Evolutionary conservation across 495 filamentous ascomycete genomes (phyloP).

Genomic region (Hypoxylon rickii): DNA sequence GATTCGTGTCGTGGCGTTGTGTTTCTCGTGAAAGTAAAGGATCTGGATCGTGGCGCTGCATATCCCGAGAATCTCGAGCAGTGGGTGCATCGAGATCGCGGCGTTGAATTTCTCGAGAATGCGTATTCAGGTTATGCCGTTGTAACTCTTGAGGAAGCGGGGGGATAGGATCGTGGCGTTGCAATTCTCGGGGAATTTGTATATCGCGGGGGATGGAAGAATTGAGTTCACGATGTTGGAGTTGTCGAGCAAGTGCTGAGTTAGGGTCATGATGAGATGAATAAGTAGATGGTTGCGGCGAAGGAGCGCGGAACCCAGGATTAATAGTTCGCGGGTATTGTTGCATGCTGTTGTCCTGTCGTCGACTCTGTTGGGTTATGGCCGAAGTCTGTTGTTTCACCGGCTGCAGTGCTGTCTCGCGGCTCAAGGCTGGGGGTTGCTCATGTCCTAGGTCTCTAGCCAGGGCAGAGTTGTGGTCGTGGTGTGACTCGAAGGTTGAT

Average conservation of each 20-base stretch:
- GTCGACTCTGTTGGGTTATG: constrained; percentile 14
- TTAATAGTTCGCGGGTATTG: constrained; percentile 93
- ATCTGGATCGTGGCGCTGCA: constrained; percentile 57
- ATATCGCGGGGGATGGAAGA: constrained; percentile 15
- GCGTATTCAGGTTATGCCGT: background rate
- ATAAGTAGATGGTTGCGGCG: constrained; percentile 76
- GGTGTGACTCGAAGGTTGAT: constrained; percentile 85
- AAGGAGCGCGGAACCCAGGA: constrained; percentile 72
- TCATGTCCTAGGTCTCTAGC: constrained; percentile 65
- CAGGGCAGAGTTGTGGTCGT: constrained; percentile 75
- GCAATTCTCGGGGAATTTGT: background rate
- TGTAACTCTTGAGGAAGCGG: background rate
- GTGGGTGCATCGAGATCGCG: constrained; percentile 17
- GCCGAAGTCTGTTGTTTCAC: constrained; percentile 46
- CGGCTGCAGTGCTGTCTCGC: constrained; percentile 59
- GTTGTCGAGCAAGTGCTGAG: constrained; percentile 58
- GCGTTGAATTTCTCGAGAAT: constrained; percentile 12
- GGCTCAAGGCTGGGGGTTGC: constrained; percentile 50
- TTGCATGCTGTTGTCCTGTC: constrained; percentile 6
- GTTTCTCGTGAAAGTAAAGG: background rate
- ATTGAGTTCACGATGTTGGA: constrained; percentile 20
- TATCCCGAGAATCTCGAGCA: constrained; percentile 43
- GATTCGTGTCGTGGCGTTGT: background rate
- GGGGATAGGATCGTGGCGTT: background rate
- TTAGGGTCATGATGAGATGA: constrained; percentile 88